phyloP scores from a whole-genome alignment of 495 filamentous ascomycete genomes.

The Mytilinidion resinicola region DNA sequence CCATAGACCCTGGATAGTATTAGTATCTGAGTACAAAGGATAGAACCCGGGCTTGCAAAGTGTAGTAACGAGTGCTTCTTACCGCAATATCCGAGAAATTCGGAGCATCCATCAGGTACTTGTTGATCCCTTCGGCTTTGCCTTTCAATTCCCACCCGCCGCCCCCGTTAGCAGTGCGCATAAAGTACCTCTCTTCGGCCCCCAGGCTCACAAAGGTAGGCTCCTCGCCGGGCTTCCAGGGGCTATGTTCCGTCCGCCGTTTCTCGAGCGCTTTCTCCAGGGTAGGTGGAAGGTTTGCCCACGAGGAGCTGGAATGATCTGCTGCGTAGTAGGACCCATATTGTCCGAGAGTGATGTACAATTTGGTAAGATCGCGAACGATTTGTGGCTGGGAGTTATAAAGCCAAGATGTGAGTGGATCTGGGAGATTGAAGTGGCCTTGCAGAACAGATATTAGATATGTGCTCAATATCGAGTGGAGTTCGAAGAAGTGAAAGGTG shows the following conservation, averaged over 20 bases:
- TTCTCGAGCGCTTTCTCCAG: conserved; percentile 20
- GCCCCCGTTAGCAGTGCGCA: conserved; percentile 20
- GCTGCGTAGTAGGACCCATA: conserved; percentile 26
- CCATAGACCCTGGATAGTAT: conserved; percentile 17
- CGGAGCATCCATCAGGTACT: conserved; percentile 13
- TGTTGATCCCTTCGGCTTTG: conserved; percentile 21
- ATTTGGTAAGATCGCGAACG: conserved; percentile 19
- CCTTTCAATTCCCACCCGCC: conserved; percentile 25
- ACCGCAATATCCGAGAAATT: conserved; percentile 20
- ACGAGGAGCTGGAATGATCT: conserved; percentile 16
- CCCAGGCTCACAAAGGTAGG: conserved; percentile 23
- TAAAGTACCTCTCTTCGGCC: conserved; percentile 23
- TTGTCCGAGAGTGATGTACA: conserved; percentile 21
- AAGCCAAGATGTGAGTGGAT: conserved; percentile 22
- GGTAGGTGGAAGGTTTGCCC: conserved; percentile 17
- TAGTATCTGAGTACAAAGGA: background rate
- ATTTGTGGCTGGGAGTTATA: conserved; percentile 18
- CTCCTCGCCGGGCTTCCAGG: conserved; percentile 14
- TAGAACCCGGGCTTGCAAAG: background rate
- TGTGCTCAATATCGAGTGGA: background rate
- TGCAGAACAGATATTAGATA: background rate
- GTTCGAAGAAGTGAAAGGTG: background rate
- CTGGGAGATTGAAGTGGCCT: conserved; percentile 27
- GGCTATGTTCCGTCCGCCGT: conserved; percentile 6
- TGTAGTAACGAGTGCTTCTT: background rate